Percentiles rank a stretch among this genome's conserved stretches.
Evolutionary conservation across 164 flowering plant species (phyloP).

Genomic region (Vitis rupestris): DNA sequence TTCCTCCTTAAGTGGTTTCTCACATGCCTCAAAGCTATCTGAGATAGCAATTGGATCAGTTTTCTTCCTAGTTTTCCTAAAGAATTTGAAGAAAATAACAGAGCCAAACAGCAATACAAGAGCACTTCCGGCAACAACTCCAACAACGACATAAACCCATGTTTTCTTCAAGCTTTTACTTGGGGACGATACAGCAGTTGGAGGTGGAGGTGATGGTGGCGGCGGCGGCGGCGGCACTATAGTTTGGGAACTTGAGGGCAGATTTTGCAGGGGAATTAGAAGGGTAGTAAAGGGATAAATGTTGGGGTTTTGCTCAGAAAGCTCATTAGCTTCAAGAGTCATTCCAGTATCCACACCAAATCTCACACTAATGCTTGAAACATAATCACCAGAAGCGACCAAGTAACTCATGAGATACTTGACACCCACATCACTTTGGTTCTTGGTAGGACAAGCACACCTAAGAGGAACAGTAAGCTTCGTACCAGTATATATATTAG

Average conservation of each 20-base stretch:
- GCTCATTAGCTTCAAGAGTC: conserved; percentile 54
- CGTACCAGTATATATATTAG: conserved; percentile 26
- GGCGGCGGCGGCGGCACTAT: conserved; percentile 28
- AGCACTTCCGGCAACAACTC: conserved; percentile 35
- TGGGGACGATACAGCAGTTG: conserved; percentile 19
- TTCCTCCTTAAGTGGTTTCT: conserved; percentile 23
- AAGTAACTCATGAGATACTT: conserved; percentile 55
- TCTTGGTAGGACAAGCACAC: conserved; percentile 82
- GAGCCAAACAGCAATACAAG: conserved; percentile 15
- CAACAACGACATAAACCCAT: conserved; percentile 50
- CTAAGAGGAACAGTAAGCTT: conserved; percentile 58
- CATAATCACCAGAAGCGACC: conserved; percentile 34
- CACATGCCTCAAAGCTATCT: conserved; percentile 28
- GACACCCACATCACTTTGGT: conserved; percentile 43
- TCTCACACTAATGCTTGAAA: conserved; percentile 29
- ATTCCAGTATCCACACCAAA: conserved; percentile 41
- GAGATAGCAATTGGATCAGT: conserved; percentile 7
- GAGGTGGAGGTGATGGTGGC: conserved; percentile 30
- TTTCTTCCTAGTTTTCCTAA: conserved; percentile 19
- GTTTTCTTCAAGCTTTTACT: conserved; percentile 25
- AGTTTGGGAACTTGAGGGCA: conserved; percentile 45
- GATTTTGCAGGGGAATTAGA: conserved; percentile 56
- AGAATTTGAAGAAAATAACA: conserved; percentile 24
- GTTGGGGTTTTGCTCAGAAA: conserved; percentile 22
- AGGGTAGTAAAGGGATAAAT: conserved; percentile 63